Base-by-base conservation (phyloP, 257 asterid genomes). In the Plantago elongata region DNA sequence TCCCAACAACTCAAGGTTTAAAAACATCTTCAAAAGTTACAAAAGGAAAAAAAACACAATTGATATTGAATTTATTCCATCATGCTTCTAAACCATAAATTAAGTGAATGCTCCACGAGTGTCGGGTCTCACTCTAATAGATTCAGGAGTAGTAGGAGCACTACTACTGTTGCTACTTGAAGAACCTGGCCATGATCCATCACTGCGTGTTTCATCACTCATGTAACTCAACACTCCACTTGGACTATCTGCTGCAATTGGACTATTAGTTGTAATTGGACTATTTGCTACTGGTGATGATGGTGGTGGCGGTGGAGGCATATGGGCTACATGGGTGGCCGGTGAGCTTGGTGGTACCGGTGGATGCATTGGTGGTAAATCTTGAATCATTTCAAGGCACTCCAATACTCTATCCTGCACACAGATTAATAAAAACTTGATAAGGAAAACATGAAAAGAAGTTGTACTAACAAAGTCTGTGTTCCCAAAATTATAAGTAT, bases 341-440 rank as follows among this genome's bases (percentile, higher is more conserved):
- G 40, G 40, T 34, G 40, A 34, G 5, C 5, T 1, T 7, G 40
- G 5, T 34, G 7, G 5, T 34, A 7, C 9, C 11, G 65, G 54
- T 68, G 70, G 81, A 68, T 75, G 55, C 40, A 38, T 66, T 65
- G 83, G 66, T 67, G 75, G 73, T 81, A 82, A 72, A 71, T 79
- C 87, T 73, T 77, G 74, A 57, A 89, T 75, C 78, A 82, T 45
- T 37, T 72, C 81, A 9, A 86, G 11, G 68, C 96, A 89, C 60
- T 79, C 80, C 78, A 77, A 9, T 66, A 86, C 89, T 45, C 74
- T 78, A 7, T 67, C 86, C 95, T 88, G 95, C 13, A 11, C 7
- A 12, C 12, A 5, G 5, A 5, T 46, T 1, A 1, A 11, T 11
- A 13, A 51, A 51, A 15, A 16, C 5, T 1, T 34, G 40, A 1